Evolutionary conservation across 2,329 filamentous ascomycete genomes (phyloP).

Genomic region (Colletotrichum noveboracense): DNA sequence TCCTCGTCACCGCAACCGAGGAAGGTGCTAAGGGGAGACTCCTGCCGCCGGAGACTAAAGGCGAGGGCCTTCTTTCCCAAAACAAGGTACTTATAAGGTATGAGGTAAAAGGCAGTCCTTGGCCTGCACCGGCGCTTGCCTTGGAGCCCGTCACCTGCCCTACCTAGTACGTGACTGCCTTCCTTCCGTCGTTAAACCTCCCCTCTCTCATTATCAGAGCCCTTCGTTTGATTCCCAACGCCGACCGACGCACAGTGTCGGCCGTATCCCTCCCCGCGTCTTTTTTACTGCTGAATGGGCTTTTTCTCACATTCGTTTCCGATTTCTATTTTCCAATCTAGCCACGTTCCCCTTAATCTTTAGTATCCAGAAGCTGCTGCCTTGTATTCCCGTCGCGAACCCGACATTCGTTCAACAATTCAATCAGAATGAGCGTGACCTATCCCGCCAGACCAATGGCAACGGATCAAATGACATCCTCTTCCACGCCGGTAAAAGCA

Average conservation of each 20-base stretch:
- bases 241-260: background rate
- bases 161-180: background rate
- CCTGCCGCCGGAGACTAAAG: background rate
- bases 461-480: background rate
- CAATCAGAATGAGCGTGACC: background rate
- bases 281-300: background rate
- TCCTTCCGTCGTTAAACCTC: background rate
- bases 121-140: background rate
- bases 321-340: background rate
- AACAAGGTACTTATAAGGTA: no score
- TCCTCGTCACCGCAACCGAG: background rate
- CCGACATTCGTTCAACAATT: background rate
- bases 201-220: background rate
- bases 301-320: background rate
- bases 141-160: background rate
- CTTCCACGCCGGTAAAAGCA: background rate
- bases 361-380: background rate
- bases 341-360: background rate
- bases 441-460: background rate
- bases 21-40: background rate
- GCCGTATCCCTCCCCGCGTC: background rate
- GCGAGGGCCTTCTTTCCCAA: background rate
- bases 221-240: background rate
- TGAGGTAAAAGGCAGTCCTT: background rate
- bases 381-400: background rate